Evolutionary conservation across 768 basidiomycete species (phyloP), one percentile per base, ranked within the genome.

Genomic region (Lentinula sp.): DNA sequence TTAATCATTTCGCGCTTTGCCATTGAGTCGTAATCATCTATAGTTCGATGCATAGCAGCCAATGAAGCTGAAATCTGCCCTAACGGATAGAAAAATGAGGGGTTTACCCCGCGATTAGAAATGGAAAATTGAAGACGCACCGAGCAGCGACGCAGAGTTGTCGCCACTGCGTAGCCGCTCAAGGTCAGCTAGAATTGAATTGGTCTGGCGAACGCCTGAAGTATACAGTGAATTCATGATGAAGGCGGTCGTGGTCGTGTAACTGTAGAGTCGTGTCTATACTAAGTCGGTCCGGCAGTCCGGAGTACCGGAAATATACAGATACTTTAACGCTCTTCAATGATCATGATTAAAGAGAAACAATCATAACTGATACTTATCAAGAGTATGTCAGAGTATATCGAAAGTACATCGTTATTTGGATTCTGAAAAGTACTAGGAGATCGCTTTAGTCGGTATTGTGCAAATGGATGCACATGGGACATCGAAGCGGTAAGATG

Each of bases 11-110:
- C 97, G 63, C 95, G 82, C 76, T 89, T 92, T 0, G 92, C 93
- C 91, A 98, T 95, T 8, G 91, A 89, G 67, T 98, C 95, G 69
- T 96, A 98, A 70, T 99, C 97, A 63, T 98, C 95, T 64, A 98
- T 88, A 58, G 97, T 95, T 61, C 97, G 78, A 54, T 91, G 88
- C 83, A 98, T 88, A 2, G 94, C 95, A 31, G 93, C 85, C n/a
- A 99, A 79, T 8, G 93, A 95, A n/a, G 95, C 95, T 35, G 93
- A 92, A 74, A 99, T 94, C 83, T 98, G 96, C 73, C 95, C 95
- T 95, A 78, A 72, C 74, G 67, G 63, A 64, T 62, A 70, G 15
- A 62, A 66, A 62, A 49, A 39, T 57, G 3, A 9, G 62, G 53
- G 51, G 43, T 28, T 28, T 57, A 61, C 62, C 67, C 61, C 61